Evolutionary conservation across 768 basidiomycete species (phyloP).

Genomic region (Russula sp.): DNA sequence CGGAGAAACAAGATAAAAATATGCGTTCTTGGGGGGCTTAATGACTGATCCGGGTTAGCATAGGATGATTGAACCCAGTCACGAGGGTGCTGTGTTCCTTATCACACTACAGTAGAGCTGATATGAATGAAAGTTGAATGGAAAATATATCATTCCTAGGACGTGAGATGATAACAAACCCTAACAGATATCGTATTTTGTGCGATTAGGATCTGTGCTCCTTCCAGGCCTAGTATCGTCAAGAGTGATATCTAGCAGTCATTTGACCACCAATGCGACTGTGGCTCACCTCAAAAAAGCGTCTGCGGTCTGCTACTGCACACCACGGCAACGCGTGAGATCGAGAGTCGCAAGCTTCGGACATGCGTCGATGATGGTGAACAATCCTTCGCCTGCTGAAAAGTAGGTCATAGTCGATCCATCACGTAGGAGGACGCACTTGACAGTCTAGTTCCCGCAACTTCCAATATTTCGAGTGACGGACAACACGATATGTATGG

Average conservation of each 20-base stretch:
- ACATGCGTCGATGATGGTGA: conserved; percentile 58
- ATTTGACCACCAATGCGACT: neutral
- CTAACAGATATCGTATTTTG: neutral
- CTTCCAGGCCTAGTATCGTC: conserved; percentile 14
- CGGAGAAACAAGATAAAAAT: neutral
- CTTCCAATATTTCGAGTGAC: conserved; percentile 46
- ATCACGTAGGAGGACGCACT: conserved; percentile 41
- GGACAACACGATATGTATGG: conserved; percentile 53
- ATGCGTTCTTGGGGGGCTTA: neutral
- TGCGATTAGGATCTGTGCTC: neutral
- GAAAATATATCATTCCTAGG: neutral
- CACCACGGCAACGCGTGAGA: conserved; percentile 64
- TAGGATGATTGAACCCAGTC: neutral
- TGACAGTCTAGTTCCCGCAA: conserved; percentile 59
- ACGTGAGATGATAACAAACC: neutral
- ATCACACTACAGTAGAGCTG: neutral
- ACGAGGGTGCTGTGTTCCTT: neutral
- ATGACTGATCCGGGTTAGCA: neutral
- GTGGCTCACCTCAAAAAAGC: conserved; percentile 57
- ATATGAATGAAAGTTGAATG: neutral
- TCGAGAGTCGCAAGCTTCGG: conserved; percentile 51
- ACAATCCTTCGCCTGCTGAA: conserved; percentile 50
- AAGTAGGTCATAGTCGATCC: neutral
- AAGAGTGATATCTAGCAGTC: neutral
- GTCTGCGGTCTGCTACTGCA: conserved; percentile 57